Percentiles rank a stretch among this genome's conserved stretches.
phyloP scores from a whole-genome alignment of 768 basidiomycete genomes.

The Tylopilus sp. region DNA sequence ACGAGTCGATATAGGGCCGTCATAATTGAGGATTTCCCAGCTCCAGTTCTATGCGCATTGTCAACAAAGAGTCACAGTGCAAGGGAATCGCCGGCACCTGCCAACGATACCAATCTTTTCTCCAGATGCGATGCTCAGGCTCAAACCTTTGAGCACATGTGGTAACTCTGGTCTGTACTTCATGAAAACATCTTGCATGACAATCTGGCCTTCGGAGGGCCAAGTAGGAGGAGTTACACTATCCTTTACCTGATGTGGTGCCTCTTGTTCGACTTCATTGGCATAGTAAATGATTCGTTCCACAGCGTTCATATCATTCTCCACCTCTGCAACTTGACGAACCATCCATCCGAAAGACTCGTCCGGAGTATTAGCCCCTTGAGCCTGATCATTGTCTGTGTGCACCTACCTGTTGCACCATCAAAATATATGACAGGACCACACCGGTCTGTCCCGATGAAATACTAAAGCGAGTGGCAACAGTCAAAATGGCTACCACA shows the following conservation, averaged over 20 bases:
- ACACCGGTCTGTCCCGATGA: slow-evolving; percentile 78
- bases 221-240: slow-evolving; percentile 59
- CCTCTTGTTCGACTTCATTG: slow-evolving; percentile 77
- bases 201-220: slow-evolving; percentile 72
- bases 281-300: slow-evolving; percentile 84
- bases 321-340: slow-evolving; percentile 78
- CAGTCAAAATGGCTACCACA: slow-evolving; percentile 73
- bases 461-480: slow-evolving; percentile 69
- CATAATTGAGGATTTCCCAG: slow-evolving; percentile 90
- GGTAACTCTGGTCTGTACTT: slow-evolving; percentile 88
- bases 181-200: slow-evolving; percentile 73
- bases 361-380: background rate
- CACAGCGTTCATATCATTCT: slow-evolving; percentile 93
- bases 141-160: slow-evolving; percentile 78
- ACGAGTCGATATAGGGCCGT: slow-evolving; percentile 83
- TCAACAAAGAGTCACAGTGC: background rate
- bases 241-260: slow-evolving; percentile 62
- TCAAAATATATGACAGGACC: slow-evolving; percentile 75
- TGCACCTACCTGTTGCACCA: slow-evolving; percentile 63
- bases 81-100: slow-evolving; percentile 31
- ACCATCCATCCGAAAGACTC: slow-evolving; percentile 72
- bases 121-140: slow-evolving; percentile 63
- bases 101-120: slow-evolving; percentile 95
- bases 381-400: background rate
- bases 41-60: slow-evolving; percentile 57